These are phyloP conservation scores for Blastocystis sp. DNA, from an alignment of 352 stramenopile genomes.

Conservation along the genomic window DNA sequence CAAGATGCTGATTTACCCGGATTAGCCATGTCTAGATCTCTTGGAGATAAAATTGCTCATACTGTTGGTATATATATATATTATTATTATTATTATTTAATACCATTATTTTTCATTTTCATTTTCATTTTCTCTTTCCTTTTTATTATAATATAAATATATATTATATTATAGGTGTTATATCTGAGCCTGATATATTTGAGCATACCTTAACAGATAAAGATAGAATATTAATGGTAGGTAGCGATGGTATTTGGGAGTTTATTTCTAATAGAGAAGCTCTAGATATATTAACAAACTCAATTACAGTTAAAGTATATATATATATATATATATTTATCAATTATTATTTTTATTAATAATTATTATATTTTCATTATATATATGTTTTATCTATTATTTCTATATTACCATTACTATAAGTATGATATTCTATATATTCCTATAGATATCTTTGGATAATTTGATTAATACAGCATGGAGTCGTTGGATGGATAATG, in stretches of 20 bases:
- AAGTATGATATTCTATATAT: too few species aligned
- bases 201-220: conserved; percentile 53
- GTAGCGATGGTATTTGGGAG: conserved; percentile 92
- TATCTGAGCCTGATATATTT: conserved; percentile 77
- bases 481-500: conserved; percentile 83
- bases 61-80: too few species aligned
- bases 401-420: too few species aligned
- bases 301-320: neutral
- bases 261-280: conserved; percentile 80
- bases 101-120: too few species aligned
- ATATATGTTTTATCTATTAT: too few species aligned
- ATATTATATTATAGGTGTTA: too few species aligned
- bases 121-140: too few species aligned
- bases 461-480: conserved; percentile 14
- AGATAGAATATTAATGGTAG: conserved; percentile 68
- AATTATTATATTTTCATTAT: too few species aligned
- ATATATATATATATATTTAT: neutral
- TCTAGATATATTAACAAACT: conserved; percentile 69
- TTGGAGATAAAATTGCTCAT: conserved; percentile 84
- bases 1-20: conserved; percentile 89
- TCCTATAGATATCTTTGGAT: conserved; percentile 1
- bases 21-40: conserved; percentile 81
- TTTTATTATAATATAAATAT: neutral
- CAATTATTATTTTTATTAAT: too few species aligned
- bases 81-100: too few species aligned